Conservation (phyloP, 352 stramenopile genomes). For the Stramenopiles sp. region DNA sequence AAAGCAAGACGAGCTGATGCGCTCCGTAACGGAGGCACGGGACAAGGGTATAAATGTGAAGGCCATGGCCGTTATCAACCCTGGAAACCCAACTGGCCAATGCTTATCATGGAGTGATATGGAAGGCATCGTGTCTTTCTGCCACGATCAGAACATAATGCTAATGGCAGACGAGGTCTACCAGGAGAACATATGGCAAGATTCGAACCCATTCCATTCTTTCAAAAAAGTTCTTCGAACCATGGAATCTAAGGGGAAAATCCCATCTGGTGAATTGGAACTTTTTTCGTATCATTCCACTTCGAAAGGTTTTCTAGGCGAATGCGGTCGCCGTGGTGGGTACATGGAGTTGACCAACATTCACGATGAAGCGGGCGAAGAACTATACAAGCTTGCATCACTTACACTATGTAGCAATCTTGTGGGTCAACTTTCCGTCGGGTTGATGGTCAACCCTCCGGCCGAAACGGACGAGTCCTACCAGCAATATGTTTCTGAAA, state of each 20-base stretch:
- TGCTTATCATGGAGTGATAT: conserved; percentile 63
- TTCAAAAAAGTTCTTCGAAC: conserved; percentile 80
- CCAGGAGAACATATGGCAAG: conserved; percentile 87
- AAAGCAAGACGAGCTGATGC: conserved; percentile 55
- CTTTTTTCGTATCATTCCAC: conserved; percentile 94
- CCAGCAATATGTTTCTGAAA: conserved; percentile 65
- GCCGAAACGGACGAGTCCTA: conserved; percentile 63
- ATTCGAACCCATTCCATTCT: conserved; percentile 71
- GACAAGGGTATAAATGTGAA: conserved; percentile 68
- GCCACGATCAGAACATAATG: conserved; percentile 72
- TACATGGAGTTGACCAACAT: conserved; percentile 94
- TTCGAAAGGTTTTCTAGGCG: conserved; percentile 94
- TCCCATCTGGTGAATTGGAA: conserved; percentile 57
- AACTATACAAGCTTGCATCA: conserved; percentile 96
- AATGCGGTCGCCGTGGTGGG: conserved; percentile 84
- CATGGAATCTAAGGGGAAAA: conserved; percentile 41
- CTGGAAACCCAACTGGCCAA: conserved; percentile 91
- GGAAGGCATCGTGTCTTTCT: conserved; percentile 83
- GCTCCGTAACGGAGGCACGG: conserved; percentile 59
- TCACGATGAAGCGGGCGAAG: conserved; percentile 29
- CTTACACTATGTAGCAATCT: conserved; percentile 89
- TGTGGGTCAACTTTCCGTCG: conserved; percentile 87
- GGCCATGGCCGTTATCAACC: conserved; percentile 96
- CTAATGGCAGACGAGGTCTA: conserved; percentile 97
- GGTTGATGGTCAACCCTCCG: conserved; percentile 90